Evolutionary conservation across 2,329 filamentous ascomycete genomes (phyloP).

Genomic region (Epichloe scottii): DNA sequence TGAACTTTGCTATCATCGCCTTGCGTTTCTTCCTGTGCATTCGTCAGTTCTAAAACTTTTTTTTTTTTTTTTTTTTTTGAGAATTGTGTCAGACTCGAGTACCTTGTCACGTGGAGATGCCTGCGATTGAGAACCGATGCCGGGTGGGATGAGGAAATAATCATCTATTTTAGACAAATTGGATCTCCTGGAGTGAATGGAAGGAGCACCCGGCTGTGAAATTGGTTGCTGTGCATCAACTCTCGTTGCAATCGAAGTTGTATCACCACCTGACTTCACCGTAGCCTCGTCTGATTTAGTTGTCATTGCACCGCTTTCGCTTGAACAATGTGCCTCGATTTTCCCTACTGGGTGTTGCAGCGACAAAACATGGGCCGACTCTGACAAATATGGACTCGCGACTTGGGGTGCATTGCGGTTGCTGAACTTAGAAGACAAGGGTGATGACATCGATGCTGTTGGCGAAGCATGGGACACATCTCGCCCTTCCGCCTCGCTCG

Average conservation of each 20-base stretch:
- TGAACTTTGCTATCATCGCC: not conserved
- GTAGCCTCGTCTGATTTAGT: not conserved
- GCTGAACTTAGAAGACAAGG: slow-evolving; percentile 3
- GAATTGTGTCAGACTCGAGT: not conserved
- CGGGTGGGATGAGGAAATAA: not conserved
- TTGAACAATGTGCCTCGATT: slow-evolving; percentile 4
- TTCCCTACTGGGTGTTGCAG: slow-evolving; percentile 24
- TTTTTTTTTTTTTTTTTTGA: not conserved
- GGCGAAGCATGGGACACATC: slow-evolving; percentile 14
- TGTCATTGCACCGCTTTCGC: slow-evolving; percentile 6
- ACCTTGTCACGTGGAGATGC: not conserved
- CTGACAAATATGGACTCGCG: slow-evolving; percentile 32
- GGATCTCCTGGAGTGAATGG: not conserved
- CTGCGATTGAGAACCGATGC: not conserved
- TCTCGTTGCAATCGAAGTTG: not conserved
- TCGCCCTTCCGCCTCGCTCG: slow-evolving; percentile 20
- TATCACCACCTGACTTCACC: not conserved
- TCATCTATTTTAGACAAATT: not conserved
- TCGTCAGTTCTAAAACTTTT: not conserved
- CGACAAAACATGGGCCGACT: slow-evolving; percentile 35
- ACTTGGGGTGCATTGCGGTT: slow-evolving; percentile 10
- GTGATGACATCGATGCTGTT: slow-evolving; percentile 10
- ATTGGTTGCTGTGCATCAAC: not conserved
- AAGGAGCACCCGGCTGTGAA: not conserved
- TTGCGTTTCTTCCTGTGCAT: not conserved